These are phyloP conservation scores for Baudoinia panamericana DNA, from an alignment of 495 filamentous ascomycete species.

Conservation along the genomic window DNA sequence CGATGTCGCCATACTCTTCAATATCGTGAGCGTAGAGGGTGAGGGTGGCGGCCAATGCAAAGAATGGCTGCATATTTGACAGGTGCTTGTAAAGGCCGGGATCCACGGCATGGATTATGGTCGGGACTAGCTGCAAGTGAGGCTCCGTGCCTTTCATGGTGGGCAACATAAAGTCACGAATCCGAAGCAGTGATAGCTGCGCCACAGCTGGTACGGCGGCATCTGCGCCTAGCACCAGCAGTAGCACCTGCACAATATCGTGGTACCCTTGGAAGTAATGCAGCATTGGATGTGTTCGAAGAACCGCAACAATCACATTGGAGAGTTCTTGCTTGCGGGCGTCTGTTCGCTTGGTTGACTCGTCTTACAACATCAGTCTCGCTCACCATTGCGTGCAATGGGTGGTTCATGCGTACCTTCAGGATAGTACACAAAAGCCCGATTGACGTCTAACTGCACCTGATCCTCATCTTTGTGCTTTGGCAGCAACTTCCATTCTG, in stretches of 20 bases:
- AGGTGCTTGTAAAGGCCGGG: slow-evolving; percentile 57
- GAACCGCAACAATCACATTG: slow-evolving; percentile 57
- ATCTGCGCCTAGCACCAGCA: slow-evolving; percentile 61
- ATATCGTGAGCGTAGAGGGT: slow-evolving; percentile 96
- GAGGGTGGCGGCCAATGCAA: slow-evolving; percentile 76
- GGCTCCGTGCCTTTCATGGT: slow-evolving; percentile 65
- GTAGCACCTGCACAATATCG: slow-evolving; percentile 93
- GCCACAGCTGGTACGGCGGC: slow-evolving; percentile 46
- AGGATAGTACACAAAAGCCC: slow-evolving; percentile 96
- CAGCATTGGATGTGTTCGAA: slow-evolving; percentile 71
- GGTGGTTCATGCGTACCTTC: slow-evolving; percentile 41
- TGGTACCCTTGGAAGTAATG: slow-evolving; percentile 98
- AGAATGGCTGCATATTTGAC: slow-evolving; percentile 68
- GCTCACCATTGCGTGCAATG: not conserved
- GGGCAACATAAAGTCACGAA: slow-evolving; percentile 95
- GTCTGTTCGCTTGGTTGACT: slow-evolving; percentile 45
- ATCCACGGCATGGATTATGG: slow-evolving; percentile 60
- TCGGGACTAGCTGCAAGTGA: slow-evolving; percentile 73
- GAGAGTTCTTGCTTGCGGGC: slow-evolving; percentile 59
- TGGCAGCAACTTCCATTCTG: slow-evolving; percentile 43
- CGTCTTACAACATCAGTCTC: slow-evolving; percentile 21
- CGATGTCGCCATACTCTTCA: slow-evolving; percentile 71
- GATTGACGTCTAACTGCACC: slow-evolving; percentile 78
- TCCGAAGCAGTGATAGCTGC: slow-evolving; percentile 72
- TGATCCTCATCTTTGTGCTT: slow-evolving; percentile 75